phyloP scores from a whole-genome alignment of 352 stramenopile genomes.

The Pythium grandisporangium region DNA sequence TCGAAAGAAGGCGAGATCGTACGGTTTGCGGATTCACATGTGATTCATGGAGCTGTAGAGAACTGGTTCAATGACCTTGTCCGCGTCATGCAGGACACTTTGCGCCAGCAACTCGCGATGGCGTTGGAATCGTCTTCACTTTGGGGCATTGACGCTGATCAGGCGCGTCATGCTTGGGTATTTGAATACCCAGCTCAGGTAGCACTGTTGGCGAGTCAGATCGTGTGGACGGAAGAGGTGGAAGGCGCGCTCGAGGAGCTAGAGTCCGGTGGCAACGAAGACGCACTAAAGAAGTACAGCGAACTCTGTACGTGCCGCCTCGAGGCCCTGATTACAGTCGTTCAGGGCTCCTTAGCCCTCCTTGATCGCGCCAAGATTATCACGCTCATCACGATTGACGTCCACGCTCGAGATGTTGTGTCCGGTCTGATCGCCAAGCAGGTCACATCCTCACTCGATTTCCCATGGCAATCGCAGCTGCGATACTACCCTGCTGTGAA shows the following conservation, averaged over 20 bases:
- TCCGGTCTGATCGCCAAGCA: constrained; percentile 90
- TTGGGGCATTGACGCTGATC: constrained; percentile 86
- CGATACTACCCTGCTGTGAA: constrained; percentile 84
- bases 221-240: constrained; percentile 91
- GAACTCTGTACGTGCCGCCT: constrained; percentile 87
- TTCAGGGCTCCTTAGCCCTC: constrained; percentile 67
- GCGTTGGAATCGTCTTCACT: constrained; percentile 90
- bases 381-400: constrained; percentile 96
- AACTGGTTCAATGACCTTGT: constrained; percentile 94
- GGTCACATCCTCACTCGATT: constrained; percentile 85
- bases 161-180: constrained; percentile 79
- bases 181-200: constrained; percentile 87
- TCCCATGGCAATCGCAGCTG: constrained; percentile 94
- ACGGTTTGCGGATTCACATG: constrained; percentile 59
- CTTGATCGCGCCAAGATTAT: constrained; percentile 92
- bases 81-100: constrained; percentile 88
- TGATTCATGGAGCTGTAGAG: constrained; percentile 85
- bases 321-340: constrained; percentile 90
- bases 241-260: constrained; percentile 90
- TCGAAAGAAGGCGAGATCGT: constrained; percentile 95
- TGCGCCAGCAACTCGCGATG: constrained; percentile 80
- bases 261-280: constrained; percentile 92
- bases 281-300: constrained; percentile 94
- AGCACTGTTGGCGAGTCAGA: constrained; percentile 85
- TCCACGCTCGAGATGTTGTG: constrained; percentile 94